Base-by-base conservation (phyloP, 306 rosid genomes). In the Casuarina equisetifolia region DNA sequence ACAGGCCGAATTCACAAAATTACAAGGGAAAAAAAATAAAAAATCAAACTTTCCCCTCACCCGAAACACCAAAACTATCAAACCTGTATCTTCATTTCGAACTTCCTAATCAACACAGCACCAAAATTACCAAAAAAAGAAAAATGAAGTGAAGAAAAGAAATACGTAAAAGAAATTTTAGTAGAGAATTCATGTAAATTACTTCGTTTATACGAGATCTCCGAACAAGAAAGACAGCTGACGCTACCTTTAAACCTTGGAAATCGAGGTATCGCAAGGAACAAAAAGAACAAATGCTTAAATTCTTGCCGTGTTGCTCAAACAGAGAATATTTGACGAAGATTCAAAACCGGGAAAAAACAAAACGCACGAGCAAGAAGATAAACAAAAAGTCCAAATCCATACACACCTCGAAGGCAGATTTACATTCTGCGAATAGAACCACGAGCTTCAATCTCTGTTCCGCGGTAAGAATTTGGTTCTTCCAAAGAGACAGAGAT, bases 201-300 rank as follows among this genome's bases (percentile, higher is more conserved):
- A n/a, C 52, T n/a, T 72, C 36, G 69, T 46, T 64, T 61, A 71
- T 42, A 16, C 15, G 46, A n/a, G 9, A 44, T 80, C 75, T 74
- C 35, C 63, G 69, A 75, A 75, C 62, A 77, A 76, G 38, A 63
- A 77, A 69, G 10, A 51, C 32, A 50, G 63, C 52, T 32, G 49
- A 72, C 66, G 70, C 54, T 36, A 39, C 46, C 69, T 62, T 53
- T 9, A 4, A 19, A 3, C 13, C 39, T 1, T 58, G 38, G 76
- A 55, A 63, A 80, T 71, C 81, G 80, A 83, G 70, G 43, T 75
- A 63, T 73, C 69, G 78, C 85, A 82, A 82, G 55, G 19, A 72
- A 17, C 35, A 19, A 17, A 57, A 19, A 46, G 49, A 15, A 54
- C 5, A 72, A 40, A 73, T 69, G 57, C 45, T 43, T 16, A 51